These are phyloP conservation scores for Rhododendron molle DNA, from an alignment of 148 eudicot species.

Conservation along the genomic window DNA sequence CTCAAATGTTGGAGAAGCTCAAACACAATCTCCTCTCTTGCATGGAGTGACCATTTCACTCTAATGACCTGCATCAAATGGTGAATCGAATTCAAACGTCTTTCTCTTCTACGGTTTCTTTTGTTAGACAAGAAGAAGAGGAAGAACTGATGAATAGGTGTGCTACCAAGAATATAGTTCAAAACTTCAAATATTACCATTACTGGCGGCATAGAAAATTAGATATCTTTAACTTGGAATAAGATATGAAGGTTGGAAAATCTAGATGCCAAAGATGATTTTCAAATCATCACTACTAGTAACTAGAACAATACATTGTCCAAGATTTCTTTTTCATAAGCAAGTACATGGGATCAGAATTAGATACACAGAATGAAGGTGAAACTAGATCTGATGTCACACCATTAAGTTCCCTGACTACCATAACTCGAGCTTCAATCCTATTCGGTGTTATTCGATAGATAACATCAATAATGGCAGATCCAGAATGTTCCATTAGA, in stretches of 20 bases:
- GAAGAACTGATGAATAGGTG: background rate
- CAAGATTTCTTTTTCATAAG: no score
- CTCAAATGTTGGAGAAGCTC: constrained; percentile 89
- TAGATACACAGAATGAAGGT: background rate
- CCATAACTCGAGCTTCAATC: background rate
- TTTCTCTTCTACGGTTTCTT: background rate
- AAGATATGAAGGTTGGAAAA: background rate
- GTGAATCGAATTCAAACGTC: background rate
- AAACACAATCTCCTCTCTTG: constrained; percentile 91
- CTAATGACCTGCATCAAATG: constrained; percentile 61
- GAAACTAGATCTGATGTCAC: background rate
- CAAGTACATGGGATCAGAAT: no score
- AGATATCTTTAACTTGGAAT: background rate
- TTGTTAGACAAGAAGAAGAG: background rate
- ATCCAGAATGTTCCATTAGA: no score
- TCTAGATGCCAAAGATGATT: background rate
- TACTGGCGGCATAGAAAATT: background rate
- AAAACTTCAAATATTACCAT: background rate
- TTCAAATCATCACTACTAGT: no score
- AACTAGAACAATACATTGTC: no score
- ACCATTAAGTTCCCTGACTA: background rate
- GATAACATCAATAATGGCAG: no score
- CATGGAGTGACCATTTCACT: constrained; percentile 98
- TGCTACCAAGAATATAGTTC: background rate
- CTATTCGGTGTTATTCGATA: no score